Base-by-base conservation (phyloP, 108 stramenopile species). In the Pseudonitzschia multistriata region DNA sequence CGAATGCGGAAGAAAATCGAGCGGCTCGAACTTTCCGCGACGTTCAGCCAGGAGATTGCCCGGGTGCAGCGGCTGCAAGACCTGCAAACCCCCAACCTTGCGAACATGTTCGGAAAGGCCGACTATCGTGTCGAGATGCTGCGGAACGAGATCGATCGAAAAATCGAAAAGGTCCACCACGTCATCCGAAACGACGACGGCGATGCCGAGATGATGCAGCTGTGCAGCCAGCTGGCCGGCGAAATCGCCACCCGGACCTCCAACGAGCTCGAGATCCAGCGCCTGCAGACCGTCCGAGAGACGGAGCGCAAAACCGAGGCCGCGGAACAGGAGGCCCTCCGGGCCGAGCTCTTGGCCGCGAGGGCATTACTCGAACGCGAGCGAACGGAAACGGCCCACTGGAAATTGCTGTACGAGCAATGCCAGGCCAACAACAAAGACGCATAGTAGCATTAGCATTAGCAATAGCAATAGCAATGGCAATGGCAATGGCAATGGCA, bases 201-300 rank as follows among this genome's bases (percentile, higher is more conserved):
- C 19, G 91, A 93, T 39, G 77, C 77, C 22, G 87, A 89, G 60
- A 67, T 93, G 53, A 65, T 77, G 11, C 71, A 77, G 14, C 60
- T 89, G 10, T 85, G 87, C 49, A 75, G 80, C 31, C 88, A 93
- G 50, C 86, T 93, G 31, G 81, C 85, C 3, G 68, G 68, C 35
- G 88, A 89, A 70, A 88, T 90, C 36, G 67, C 78, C 24, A 57
- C 79, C 3, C 83, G 80, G 55, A 89, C 87, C 21, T 28, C 54
- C 10, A 78, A 82, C 49, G 76, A 79, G 48, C 31, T 80, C 14
- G 88, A 93, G 70, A 76, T 86, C 6, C 42, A 60, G 5, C 75
- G 88, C 27, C 47, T 93, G 27, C 83, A 86, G 54, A 79, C 88
- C 22, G 72, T 61, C 25, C 49, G 69, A 40, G 74, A 85, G 49